Conservation (phyloP, 495 filamentous ascomycete genomes). For the Ascodesmis nigricans region DNA sequence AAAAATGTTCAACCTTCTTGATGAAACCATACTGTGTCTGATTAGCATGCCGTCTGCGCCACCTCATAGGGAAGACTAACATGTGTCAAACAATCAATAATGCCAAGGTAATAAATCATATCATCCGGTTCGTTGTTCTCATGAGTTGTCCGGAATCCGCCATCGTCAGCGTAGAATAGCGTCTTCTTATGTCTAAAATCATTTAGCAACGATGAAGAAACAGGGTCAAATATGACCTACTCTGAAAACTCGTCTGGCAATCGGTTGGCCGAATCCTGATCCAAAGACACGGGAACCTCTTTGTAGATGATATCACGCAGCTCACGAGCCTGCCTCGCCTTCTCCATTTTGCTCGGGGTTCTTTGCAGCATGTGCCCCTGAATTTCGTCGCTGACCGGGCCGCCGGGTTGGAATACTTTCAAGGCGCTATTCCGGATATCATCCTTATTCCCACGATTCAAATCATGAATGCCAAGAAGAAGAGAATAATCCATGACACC, state of each 20-base stretch:
- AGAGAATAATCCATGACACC: slow-evolving; percentile 99
- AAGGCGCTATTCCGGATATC: slow-evolving; percentile 87
- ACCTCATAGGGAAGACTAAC: slow-evolving; percentile 26
- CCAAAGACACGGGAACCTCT: slow-evolving; percentile 78
- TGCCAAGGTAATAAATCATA: slow-evolving; percentile 91
- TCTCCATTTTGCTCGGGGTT: slow-evolving; percentile 88
- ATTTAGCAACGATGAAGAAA: not conserved
- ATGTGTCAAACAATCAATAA: slow-evolving; percentile 94
- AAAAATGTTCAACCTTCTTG: slow-evolving; percentile 78
- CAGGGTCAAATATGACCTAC: too few species aligned
- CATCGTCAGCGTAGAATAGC: slow-evolving; percentile 82
- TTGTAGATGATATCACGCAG: slow-evolving; percentile 77
- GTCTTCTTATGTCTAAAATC: slow-evolving; percentile 30
- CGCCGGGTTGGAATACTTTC: slow-evolving; percentile 85
- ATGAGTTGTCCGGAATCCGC: slow-evolving; percentile 80
- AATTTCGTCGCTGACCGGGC: slow-evolving; percentile 36
- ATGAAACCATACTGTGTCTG: slow-evolving; percentile 50
- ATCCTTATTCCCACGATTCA: slow-evolving; percentile 75
- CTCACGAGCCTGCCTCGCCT: slow-evolving; percentile 73
- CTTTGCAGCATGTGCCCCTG: slow-evolving; percentile 44
- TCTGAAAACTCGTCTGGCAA: slow-evolving; percentile 54
- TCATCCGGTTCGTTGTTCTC: slow-evolving; percentile 68
- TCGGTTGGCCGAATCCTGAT: slow-evolving; percentile 46
- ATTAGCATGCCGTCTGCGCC: slow-evolving; percentile 20
- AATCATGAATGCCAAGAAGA: slow-evolving; percentile 80